Conservation (phyloP, 805 yeast genomes). For the Saccharomycopsis fermentans region DNA sequence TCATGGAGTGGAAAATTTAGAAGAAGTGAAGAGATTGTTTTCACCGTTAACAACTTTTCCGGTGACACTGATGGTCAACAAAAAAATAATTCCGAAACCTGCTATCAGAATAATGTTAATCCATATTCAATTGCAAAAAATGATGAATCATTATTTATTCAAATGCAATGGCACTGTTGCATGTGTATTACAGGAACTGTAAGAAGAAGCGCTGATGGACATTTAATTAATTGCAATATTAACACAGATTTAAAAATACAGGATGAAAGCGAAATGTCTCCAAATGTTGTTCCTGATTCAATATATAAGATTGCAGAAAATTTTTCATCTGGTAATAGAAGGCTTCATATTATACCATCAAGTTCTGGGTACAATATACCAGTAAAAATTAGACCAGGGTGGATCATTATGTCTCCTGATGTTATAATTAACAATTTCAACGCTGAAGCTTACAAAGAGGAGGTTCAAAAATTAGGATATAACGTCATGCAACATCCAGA, state of each 20-base stretch:
- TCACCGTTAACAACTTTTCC: slow-evolving; percentile 64
- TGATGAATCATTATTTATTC: slow-evolving; percentile 43
- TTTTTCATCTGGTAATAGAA: slow-evolving; percentile 70
- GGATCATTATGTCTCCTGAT: slow-evolving; percentile 88
- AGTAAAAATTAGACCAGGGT: slow-evolving; percentile 65
- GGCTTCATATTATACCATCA: slow-evolving; percentile 79
- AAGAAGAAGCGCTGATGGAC: slow-evolving; percentile 71
- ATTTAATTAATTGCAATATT: slow-evolving; percentile 82
- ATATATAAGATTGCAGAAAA: slow-evolving; percentile 81
- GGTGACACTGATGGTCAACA: slow-evolving; percentile 35
- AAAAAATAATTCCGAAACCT: not conserved
- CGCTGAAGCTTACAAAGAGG: slow-evolving; percentile 34
- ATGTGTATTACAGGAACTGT: slow-evolving; percentile 96
- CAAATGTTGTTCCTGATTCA: slow-evolving; percentile 57
- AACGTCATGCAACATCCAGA: slow-evolving; percentile 62
- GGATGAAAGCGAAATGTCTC: slow-evolving; percentile 26
- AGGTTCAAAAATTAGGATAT: slow-evolving; percentile 35
- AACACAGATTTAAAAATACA: slow-evolving; percentile 84
- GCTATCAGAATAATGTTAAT: slow-evolving; percentile 26
- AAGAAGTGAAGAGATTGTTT: slow-evolving; percentile 82
- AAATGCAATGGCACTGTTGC: slow-evolving; percentile 94
- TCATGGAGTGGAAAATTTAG: slow-evolving; percentile 57
- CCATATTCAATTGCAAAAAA: slow-evolving; percentile 20
- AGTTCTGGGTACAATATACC: slow-evolving; percentile 55
- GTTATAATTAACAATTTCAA: slow-evolving; percentile 62